Conservation (phyloP, 1,284 basidiomycete genomes). For the Moniliella sp. region DNA sequence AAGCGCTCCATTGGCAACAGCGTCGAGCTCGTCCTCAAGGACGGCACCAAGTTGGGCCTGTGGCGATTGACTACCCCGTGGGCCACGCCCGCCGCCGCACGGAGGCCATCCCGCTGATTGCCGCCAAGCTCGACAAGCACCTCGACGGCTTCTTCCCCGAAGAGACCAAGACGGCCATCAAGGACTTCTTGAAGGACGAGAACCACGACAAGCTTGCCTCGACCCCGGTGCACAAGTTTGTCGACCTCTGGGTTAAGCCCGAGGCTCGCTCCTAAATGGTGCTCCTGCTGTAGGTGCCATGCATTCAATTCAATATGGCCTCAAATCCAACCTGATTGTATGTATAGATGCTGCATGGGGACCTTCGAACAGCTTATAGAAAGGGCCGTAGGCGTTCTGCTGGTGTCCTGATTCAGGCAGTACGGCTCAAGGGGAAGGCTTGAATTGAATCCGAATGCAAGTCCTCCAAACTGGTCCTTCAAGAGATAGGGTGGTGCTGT, state of each 20-base stretch:
- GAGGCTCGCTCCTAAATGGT: too few species aligned
- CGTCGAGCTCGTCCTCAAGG: constrained; percentile 61
- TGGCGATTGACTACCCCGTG: constrained; percentile 58
- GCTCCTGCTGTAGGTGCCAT: background rate
- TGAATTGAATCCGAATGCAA: too few species aligned
- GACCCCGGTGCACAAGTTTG: constrained; percentile 60
- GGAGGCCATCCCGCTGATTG: constrained; percentile 68
- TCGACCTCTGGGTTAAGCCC: too few species aligned
- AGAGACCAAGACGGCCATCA: constrained; percentile 34
- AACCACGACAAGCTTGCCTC: constrained; percentile 42
- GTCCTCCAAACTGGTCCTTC: too few species aligned
- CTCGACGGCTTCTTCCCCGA: constrained; percentile 27
- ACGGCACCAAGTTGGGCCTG: constrained; percentile 65
- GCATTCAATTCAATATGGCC: constrained; percentile 1
- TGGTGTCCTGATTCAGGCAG: too few species aligned
- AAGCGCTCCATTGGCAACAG: constrained; percentile 80
- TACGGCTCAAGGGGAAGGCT: too few species aligned
- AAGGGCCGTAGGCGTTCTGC: too few species aligned
- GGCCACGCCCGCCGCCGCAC: constrained; percentile 39
- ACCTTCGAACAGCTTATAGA: too few species aligned
- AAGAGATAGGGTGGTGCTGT: too few species aligned
- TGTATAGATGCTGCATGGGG: too few species aligned
- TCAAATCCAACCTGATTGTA: too few species aligned
- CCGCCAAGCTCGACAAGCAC: constrained; percentile 56
- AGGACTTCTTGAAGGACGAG: constrained; percentile 48